A percentile compares a stretch with the other conserved stretches of the same genome.
These are phyloP conservation scores for Lagenidium sp. DNA, from an alignment of 352 stramenopile genomes.

Conservation along the genomic window DNA sequence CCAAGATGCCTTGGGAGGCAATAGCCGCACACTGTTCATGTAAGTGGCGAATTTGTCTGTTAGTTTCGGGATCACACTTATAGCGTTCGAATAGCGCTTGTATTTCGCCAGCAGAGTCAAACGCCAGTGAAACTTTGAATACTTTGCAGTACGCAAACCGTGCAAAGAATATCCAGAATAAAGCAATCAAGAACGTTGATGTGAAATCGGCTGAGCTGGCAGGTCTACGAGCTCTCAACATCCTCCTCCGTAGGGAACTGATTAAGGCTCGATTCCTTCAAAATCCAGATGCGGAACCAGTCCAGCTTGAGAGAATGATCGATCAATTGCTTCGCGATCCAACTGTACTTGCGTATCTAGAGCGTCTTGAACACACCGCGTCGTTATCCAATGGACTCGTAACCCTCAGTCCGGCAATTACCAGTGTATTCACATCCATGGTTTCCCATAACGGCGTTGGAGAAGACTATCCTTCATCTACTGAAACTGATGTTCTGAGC, in stretches of 20 bases:
- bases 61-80: too few relatives aligned
- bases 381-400: too few relatives aligned
- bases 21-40: conserved; percentile 86
- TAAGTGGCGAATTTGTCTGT: conserved; percentile 16
- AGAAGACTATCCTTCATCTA: too few relatives aligned
- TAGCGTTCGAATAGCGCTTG: conserved; percentile 60
- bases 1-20: conserved; percentile 82
- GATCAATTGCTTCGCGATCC: conserved; percentile 35
- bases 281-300: conserved; percentile 9
- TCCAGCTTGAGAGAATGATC: conserved; percentile 18
- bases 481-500: conserved; percentile 19
- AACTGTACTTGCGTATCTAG: conserved; percentile 39
- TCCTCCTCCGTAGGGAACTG: conserved; percentile 56
- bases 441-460: too few relatives aligned
- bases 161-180: conserved; percentile 87
- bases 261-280: conserved; percentile 42
- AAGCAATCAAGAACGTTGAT: conserved; percentile 86
- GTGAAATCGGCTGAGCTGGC: conserved; percentile 62
- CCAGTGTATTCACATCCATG: too few relatives aligned
- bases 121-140: conserved; percentile 67
- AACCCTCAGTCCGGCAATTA: too few relatives aligned
- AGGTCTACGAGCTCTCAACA: conserved; percentile 57
- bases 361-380: background rate
- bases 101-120: conserved; percentile 65
- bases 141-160: conserved; percentile 84